Conservation (phyloP, 2,329 filamentous ascomycete genomes). For the Nemania sp. region DNA sequence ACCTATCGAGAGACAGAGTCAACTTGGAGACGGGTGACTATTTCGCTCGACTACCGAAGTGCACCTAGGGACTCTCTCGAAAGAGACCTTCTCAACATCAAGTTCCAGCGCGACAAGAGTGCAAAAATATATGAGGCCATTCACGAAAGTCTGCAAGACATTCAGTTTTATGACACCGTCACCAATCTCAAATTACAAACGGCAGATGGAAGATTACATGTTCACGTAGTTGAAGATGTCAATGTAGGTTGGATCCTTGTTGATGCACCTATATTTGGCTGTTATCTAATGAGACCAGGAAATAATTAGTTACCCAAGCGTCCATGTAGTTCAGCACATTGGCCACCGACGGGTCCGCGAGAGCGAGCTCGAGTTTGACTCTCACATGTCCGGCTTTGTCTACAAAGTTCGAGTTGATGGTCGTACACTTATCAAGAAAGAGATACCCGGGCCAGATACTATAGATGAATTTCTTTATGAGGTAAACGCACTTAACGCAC, state of each 20-base stretch:
- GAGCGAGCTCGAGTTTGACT: conserved; percentile 78
- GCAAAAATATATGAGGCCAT: conserved; percentile 93
- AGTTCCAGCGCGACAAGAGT: conserved; percentile 89
- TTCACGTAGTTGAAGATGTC: conserved; percentile 96
- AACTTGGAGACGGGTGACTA: conserved; percentile 83
- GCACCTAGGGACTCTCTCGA: conserved; percentile 82
- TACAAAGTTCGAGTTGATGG: conserved; percentile 82
- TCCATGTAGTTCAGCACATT: conserved; percentile 75
- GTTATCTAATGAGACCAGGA: conserved; percentile 54
- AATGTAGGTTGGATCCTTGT: conserved; percentile 57
- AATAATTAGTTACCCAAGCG: conserved; percentile 82
- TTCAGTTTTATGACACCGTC: conserved; percentile 94
- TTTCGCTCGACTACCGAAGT: conserved; percentile 89
- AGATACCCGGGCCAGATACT: conserved; percentile 93
- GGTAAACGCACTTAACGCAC: conserved; percentile 85
- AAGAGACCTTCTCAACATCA: conserved; percentile 74
- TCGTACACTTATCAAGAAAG: conserved; percentile 86
- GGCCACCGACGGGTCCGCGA: conserved; percentile 68
- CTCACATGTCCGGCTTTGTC: conserved; percentile 94
- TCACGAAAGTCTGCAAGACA: conserved; percentile 86
- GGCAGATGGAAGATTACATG: conserved; percentile 81
- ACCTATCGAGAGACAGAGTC: conserved; percentile 83
- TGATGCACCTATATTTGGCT: conserved; percentile 13
- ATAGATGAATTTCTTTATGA: conserved; percentile 98
- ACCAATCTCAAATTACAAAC: conserved; percentile 96